Evolutionary conservation across 169 alveolate species (phyloP), one percentile per base, ranked within the genome.

Genomic region (Eimeria sp.): DNA sequence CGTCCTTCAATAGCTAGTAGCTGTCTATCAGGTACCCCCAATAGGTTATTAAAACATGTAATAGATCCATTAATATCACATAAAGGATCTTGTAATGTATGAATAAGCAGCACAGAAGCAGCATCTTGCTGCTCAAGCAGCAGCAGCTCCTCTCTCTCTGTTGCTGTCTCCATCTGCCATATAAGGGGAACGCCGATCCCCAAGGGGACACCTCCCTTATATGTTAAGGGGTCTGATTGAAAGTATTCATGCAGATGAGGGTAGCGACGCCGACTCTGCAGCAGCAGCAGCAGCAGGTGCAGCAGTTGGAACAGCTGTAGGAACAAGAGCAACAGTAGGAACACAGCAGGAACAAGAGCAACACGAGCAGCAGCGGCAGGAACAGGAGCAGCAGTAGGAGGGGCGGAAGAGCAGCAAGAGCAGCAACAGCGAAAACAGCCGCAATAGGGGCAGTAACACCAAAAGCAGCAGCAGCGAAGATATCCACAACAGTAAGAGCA

Each of bases 191-290:
- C 94, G 27, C 61, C 76, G 20, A 86, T 11, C 27, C 82, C 88
- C 25, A 58, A 72, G 14, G 96, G 94, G 14, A 75, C 76, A 7
- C 87, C 86, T 49, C 34, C 94, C 45, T 94, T 94, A 70, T 14
- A 84, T 63, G 94, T 84, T 49, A 94, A 91, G 4, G 96, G 96
- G 72, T 94, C 96, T 4, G 73, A 10, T 54, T 30, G 70, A 27
- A 27, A 72, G 30, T 63, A 54, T n/a, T 18, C 51, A 20, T 20
- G 84, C 89, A 89, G 73, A 4, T 87, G 49, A 22, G 94, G 94
- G 27, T 87, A 27, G 0, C 78, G 78, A 14, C 78, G 13, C 27
- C 78, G 78, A 25, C 78, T n/a, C 78, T n/a, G 40, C 78, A 67
- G 78, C 78, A 61, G 78, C 78, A 67, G 78, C 78, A 67, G 78